A percentile compares a stretch with the other conserved stretches of the same genome.
Conservation (phyloP, 108 stramenopile genomes). For the Cyclotella choctawhatcheeana region DNA sequence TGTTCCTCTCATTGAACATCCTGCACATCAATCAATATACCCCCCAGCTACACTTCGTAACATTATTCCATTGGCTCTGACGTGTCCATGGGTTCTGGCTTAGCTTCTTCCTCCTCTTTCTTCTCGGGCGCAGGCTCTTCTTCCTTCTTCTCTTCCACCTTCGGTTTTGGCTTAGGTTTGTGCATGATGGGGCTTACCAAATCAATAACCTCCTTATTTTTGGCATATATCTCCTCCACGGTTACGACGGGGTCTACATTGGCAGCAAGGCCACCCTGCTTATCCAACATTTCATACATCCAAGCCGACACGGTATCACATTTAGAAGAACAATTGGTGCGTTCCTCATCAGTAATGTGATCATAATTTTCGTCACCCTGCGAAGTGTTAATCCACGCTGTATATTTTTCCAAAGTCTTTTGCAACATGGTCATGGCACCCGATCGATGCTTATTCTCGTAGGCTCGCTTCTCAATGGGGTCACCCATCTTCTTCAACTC, state of each 20-base stretch:
- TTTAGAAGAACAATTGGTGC: constrained; percentile 70
- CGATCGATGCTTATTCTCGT: constrained; percentile 80
- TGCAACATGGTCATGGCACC: constrained; percentile 75
- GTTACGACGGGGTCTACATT: constrained; percentile 87
- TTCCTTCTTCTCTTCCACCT: constrained; percentile 69
- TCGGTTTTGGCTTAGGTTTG: constrained; percentile 92
- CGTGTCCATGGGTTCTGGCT: constrained; percentile 72
- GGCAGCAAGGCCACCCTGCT: constrained; percentile 79
- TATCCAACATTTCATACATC: constrained; percentile 93
- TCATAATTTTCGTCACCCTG: constrained; percentile 78
- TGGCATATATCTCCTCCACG: constrained; percentile 68
- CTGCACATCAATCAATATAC: too few species aligned
- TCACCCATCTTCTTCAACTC: constrained; percentile 88
- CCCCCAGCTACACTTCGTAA: too few species aligned
- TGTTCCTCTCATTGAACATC: too few species aligned
- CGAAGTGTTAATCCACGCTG: constrained; percentile 81
- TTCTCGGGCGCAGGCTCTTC: constrained; percentile 47
- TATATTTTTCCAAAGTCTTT: constrained; percentile 82
- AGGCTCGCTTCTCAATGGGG: constrained; percentile 87
- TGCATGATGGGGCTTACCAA: constrained; percentile 86
- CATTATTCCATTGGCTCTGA: constrained; percentile 66
- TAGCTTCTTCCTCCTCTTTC: constrained; percentile 52
- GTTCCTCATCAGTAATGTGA: constrained; percentile 94
- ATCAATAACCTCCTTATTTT: constrained; percentile 72
- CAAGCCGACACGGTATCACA: constrained; percentile 82